phyloP scores from a whole-genome alignment of 805 yeast species.

The Pichia exigua region DNA sequence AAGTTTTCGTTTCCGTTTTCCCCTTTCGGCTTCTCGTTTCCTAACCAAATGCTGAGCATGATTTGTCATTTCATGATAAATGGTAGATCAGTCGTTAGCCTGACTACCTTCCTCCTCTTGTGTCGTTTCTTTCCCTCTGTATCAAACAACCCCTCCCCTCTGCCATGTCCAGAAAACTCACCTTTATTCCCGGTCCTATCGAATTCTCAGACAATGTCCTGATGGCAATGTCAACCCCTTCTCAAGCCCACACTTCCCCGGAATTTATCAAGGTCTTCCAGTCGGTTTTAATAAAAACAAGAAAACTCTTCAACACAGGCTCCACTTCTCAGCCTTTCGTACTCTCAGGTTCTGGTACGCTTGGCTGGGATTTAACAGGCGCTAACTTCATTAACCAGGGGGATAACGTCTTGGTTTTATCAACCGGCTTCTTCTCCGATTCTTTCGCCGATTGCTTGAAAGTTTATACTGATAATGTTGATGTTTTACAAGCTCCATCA shows the following conservation, averaged over 20 bases:
- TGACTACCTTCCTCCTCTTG: no score
- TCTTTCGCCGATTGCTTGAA: constrained; percentile 68
- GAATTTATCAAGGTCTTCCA: constrained; percentile 73
- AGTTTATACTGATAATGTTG: constrained; percentile 71
- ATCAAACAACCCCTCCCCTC: neutral
- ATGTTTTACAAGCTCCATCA: constrained; percentile 53
- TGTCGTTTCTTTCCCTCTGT: no score
- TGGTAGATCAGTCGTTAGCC: no score
- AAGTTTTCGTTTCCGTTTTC: no score
- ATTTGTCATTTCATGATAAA: no score
- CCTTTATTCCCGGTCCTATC: constrained; percentile 32
- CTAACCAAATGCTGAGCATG: no score
- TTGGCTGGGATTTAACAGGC: constrained; percentile 90
- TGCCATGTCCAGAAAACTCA: constrained; percentile 25
- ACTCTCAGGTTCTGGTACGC: constrained; percentile 84
- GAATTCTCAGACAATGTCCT: constrained; percentile 69
- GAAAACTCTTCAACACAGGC: constrained; percentile 62
- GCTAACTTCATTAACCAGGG: constrained; percentile 61
- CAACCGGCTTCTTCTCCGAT: constrained; percentile 88
- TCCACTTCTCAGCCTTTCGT: constrained; percentile 71
- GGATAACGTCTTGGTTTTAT: constrained; percentile 70
- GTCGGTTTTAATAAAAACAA: constrained; percentile 54
- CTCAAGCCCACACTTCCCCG: constrained; percentile 85
- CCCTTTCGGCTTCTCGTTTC: no score
- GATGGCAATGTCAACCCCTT: constrained; percentile 71